A percentile compares a stretch with the other conserved stretches of the same genome.
These are phyloP conservation scores for Chytriomyces sp. DNA, from an alignment of 192 early-diverging fungal genomes.

Conservation along the genomic window DNA sequence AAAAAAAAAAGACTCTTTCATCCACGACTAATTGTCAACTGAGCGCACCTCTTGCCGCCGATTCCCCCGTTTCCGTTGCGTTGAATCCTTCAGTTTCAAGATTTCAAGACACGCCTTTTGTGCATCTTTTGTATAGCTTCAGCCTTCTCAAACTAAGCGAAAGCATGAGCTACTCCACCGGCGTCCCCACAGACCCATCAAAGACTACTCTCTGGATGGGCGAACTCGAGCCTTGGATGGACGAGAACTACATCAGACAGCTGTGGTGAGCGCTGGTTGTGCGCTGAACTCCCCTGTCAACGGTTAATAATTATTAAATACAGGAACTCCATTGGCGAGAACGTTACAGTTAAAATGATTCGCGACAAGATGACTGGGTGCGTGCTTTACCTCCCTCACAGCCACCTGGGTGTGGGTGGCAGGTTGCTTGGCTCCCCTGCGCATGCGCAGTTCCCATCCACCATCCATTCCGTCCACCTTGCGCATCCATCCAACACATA, in stretches of 20 bases:
- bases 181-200: constrained; percentile 2
- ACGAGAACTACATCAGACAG: constrained; percentile 85
- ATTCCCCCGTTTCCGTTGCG: neutral
- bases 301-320: neutral
- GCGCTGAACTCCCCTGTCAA: constrained; percentile 7
- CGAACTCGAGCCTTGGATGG: constrained; percentile 98
- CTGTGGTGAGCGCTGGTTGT: constrained; percentile 68
- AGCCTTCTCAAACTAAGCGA: neutral
- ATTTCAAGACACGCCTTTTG: too few relatives aligned
- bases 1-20: constrained; percentile 2
- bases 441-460: constrained; percentile 26
- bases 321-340: constrained; percentile 67
- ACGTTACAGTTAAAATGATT: constrained; percentile 92
- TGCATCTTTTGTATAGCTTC: neutral
- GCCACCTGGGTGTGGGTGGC: neutral
- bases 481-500: too few relatives aligned
- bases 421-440: neutral
- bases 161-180: neutral
- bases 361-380: constrained; percentile 88
- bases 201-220: constrained; percentile 79
- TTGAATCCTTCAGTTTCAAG: neutral
- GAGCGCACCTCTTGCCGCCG: neutral
- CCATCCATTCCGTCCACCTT: too few relatives aligned
- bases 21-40: too few relatives aligned
- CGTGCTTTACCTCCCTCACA: neutral